A percentile compares a stretch with the other conserved stretches of the same genome.
Evolutionary conservation across 1,284 basidiomycete species (phyloP).

Genomic region (Melampsora abietis-canadensis): DNA sequence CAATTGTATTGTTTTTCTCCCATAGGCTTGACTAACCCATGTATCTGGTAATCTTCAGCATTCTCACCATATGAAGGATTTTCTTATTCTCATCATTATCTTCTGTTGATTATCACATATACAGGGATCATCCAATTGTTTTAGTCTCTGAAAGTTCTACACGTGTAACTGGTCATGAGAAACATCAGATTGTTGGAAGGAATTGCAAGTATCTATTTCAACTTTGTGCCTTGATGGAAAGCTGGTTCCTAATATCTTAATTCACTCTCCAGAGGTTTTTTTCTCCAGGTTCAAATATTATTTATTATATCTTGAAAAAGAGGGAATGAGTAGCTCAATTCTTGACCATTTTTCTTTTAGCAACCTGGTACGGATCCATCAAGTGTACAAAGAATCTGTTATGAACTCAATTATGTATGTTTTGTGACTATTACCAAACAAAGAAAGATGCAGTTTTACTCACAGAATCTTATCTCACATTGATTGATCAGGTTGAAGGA

Average conservation of each 20-base stretch:
- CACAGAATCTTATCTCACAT: not conserved
- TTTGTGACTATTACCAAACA: not conserved
- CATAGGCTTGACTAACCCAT: not conserved
- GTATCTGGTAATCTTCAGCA: not conserved
- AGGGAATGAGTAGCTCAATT: not conserved
- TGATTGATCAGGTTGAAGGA: constrained; percentile 28
- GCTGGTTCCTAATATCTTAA: not conserved
- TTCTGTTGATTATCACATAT: constrained; percentile 15
- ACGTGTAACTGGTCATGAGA: constrained; percentile 48
- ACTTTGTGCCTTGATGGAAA: not conserved
- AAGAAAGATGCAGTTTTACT: not conserved
- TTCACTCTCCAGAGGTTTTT: not conserved
- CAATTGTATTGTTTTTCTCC: not conserved
- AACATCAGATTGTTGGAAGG: constrained; percentile 47
- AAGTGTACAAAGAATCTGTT: constrained; percentile 30
- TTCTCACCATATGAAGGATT: not conserved
- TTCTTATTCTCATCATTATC: not conserved
- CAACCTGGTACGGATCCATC: constrained; percentile 27
- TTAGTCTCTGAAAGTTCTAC: constrained; percentile 48
- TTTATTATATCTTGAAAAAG: not conserved
- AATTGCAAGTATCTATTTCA: constrained; percentile 45
- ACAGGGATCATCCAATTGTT: constrained; percentile 50
- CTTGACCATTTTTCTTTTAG: constrained; percentile 1
- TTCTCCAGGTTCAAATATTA: not conserved
- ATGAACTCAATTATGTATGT: constrained; percentile 22